Percentiles rank a stretch among this genome's conserved stretches.
Evolutionary conservation across 2,329 filamentous ascomycete genomes (phyloP).

Genomic region (Diaporthe vexans): DNA sequence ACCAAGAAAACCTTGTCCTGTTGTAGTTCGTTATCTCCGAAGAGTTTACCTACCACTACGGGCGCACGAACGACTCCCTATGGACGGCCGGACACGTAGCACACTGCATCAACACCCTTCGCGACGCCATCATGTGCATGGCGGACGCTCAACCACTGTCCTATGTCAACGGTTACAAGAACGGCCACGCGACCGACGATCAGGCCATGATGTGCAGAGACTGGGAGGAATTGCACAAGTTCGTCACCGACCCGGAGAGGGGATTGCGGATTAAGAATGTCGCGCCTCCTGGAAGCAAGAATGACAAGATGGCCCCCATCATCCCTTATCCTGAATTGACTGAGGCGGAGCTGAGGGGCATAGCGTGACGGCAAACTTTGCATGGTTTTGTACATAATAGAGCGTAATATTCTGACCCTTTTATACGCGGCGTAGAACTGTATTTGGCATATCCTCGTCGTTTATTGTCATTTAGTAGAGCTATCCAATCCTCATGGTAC

Average conservation of each 20-base stretch:
- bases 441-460: not conserved
- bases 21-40: conserved; percentile 23
- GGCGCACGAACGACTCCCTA: not conserved
- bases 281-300: conserved; percentile 8
- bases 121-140: conserved; percentile 21
- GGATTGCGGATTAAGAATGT: conserved; percentile 15
- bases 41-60: conserved; percentile 20
- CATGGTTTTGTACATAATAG: not conserved
- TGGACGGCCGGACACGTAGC: conserved; percentile 18
- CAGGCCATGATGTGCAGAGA: conserved; percentile 28
- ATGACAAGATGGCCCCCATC: conserved; percentile 10
- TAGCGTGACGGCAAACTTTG: not conserved
- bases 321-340: conserved; percentile 9
- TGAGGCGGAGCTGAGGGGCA: not conserved
- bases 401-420: not conserved
- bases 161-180: conserved; percentile 8
- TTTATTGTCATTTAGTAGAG: not conserved
- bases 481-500: not conserved
- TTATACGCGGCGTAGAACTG: not conserved
- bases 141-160: conserved; percentile 12
- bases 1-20: not conserved
- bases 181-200: conserved; percentile 12
- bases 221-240: conserved; percentile 23
- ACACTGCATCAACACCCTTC: conserved; percentile 29
- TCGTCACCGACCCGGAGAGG: not conserved